Evolutionary conservation across 1,284 basidiomycete genomes (phyloP), one percentile per base, ranked within the genome.

Genomic region (Veloboletus limbatus): DNA sequence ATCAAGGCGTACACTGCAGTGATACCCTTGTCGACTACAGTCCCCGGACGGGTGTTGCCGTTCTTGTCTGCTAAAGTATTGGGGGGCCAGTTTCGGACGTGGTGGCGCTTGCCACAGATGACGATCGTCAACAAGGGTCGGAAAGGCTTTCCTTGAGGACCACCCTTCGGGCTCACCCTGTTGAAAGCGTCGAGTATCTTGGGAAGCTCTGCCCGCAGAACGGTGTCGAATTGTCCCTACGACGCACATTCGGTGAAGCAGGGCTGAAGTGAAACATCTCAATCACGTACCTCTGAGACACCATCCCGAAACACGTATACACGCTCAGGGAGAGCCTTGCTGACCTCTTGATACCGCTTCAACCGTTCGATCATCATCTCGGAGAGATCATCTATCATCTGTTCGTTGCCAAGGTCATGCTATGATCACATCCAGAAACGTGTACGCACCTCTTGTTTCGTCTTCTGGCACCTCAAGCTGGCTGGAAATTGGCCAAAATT

Each of bases 101-200:
- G 85, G 58, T 92, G 89, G 0, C 88, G 79, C 63, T 92, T 92
- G 16, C 85, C 86, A 54, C 87, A 90, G 40, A 90, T 79, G 50
- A 87, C 67, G 56, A 90, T 88, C 3, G 85, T 80, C 31, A 92
- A 56, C 38, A 67, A 61, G 0, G 88, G 89, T 18, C 69, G 69
- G 58, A 87, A 90, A 0, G 65, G 51, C 31, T 67, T 68, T 16
- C 71, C 70, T 26, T 53, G 41, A 1, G 62, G 41, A 1, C 43
- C 51, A 9, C 49, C 47, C 63, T 45, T 48, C 2, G 52, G 69
- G 25, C 65, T 72, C 33, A 87, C 66, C 45, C 72, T 74, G 57
- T 71, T 69, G 66, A 85, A 88, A 0, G 85, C 80, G 1, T 76
- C 70, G 1, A 75, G 57, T 1, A 89, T 76, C 53, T 76, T 72